phyloP scores from a whole-genome alignment of 306 rosid genomes.

The Crotalaria pallida region DNA sequence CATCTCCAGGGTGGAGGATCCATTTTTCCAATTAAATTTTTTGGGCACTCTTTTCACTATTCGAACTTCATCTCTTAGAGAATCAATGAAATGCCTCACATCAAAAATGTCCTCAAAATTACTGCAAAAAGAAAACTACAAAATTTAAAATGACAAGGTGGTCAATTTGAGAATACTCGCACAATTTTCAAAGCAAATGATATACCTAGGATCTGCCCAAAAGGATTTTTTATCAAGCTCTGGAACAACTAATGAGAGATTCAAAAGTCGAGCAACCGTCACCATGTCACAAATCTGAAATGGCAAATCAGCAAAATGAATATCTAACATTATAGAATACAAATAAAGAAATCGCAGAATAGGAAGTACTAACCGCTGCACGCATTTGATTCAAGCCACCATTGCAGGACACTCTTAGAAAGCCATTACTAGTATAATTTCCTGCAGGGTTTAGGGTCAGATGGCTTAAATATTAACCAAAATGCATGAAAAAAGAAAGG shows the following conservation, averaged over 20 bases:
- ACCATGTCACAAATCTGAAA: slow-evolving; percentile 99
- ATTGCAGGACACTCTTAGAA: slow-evolving; percentile 94
- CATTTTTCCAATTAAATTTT: slow-evolving; percentile 54
- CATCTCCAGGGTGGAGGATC: slow-evolving; percentile 54
- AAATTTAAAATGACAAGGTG: slow-evolving; percentile 27
- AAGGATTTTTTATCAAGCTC: slow-evolving; percentile 95
- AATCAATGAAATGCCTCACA: slow-evolving; percentile 79
- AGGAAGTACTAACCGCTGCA: slow-evolving; percentile 75
- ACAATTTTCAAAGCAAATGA: slow-evolving; percentile 20
- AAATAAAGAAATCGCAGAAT: slow-evolving; percentile 3
- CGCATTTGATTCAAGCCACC: slow-evolving; percentile 99
- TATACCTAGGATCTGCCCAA: slow-evolving; percentile 97
- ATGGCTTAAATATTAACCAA: background rate
- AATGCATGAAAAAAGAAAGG: slow-evolving; percentile 13
- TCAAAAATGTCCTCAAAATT: slow-evolving; percentile 91
- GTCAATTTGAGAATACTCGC: slow-evolving; percentile 9
- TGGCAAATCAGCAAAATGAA: slow-evolving; percentile 26
- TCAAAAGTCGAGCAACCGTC: slow-evolving; percentile 85
- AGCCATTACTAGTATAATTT: slow-evolving; percentile 94
- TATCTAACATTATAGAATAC: slow-evolving; percentile 1
- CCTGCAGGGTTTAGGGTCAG: slow-evolving; percentile 52
- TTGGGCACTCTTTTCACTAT: slow-evolving; percentile 91
- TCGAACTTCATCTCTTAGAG: slow-evolving; percentile 86
- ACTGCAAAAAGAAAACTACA: slow-evolving; percentile 48
- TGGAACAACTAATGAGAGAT: slow-evolving; percentile 93